These are phyloP conservation scores for Aspergillus sp. DNA, from an alignment of 2,329 filamentous ascomycete genomes.

Conservation along the genomic window DNA sequence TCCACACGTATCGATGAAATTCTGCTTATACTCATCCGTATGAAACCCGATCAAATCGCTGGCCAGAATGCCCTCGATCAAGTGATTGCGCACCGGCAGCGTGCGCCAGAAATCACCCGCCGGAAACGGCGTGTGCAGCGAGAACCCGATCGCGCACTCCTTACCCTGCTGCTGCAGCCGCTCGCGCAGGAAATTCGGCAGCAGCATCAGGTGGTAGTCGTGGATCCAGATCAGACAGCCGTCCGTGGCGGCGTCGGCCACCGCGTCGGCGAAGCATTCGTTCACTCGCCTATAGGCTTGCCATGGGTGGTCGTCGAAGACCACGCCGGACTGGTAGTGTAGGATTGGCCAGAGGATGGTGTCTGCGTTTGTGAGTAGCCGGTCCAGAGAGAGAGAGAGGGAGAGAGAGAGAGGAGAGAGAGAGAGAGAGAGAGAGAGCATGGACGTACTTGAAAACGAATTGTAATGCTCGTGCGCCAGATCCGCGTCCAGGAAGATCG, in stretches of 20 bases:
- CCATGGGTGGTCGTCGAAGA: slow-evolving; percentile 86
- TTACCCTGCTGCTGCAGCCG: slow-evolving; percentile 58
- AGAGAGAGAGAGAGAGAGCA: no score
- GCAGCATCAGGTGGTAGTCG: slow-evolving; percentile 93
- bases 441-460: slow-evolving; percentile 75
- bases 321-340: slow-evolving; percentile 91
- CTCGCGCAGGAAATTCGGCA: slow-evolving; percentile 79
- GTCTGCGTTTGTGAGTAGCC: slow-evolving; percentile 42
- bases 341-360: slow-evolving; percentile 94
- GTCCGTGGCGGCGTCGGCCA: slow-evolving; percentile 70
- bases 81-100: slow-evolving; percentile 73
- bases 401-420: background rate
- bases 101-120: slow-evolving; percentile 89
- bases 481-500: slow-evolving; percentile 79
- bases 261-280: slow-evolving; percentile 72
- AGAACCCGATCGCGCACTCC: slow-evolving; percentile 89
- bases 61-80: slow-evolving; percentile 71
- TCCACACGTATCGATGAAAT: slow-evolving; percentile 84
- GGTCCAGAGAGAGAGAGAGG: background rate
- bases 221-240: slow-evolving; percentile 92
- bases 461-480: slow-evolving; percentile 91
- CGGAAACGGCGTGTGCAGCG: slow-evolving; percentile 88
- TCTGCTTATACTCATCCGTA: slow-evolving; percentile 89
- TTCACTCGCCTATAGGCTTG: slow-evolving; percentile 82
- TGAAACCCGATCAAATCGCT: slow-evolving; percentile 95